Percentiles rank a stretch among this genome's conserved stretches.
Evolutionary conservation across 805 yeast genomes (phyloP).

Genomic region (Candida nanaspora): DNA sequence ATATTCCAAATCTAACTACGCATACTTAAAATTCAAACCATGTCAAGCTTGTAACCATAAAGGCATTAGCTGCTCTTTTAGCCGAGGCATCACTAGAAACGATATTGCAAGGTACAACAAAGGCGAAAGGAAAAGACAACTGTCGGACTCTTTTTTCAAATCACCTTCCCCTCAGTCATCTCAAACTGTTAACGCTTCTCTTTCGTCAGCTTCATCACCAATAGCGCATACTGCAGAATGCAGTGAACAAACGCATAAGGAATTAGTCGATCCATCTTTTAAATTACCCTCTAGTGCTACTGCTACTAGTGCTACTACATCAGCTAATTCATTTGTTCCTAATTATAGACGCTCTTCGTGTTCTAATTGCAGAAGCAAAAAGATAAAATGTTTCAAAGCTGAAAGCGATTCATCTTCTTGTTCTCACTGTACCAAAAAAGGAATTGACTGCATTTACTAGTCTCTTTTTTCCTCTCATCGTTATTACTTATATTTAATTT

Average conservation of each 20-base stretch:
- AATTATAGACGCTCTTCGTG: slow-evolving; percentile 24
- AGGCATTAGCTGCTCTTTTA: slow-evolving; percentile 42
- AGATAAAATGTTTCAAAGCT: slow-evolving; percentile 26
- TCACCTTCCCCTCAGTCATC: background rate
- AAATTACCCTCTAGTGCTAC: too few species aligned
- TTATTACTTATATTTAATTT: background rate
- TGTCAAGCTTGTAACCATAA: slow-evolving; percentile 50
- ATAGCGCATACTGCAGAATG: too few species aligned
- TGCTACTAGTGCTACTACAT: background rate
- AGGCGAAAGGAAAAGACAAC: slow-evolving; percentile 14
- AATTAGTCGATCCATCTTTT: too few species aligned
- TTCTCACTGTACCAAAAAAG: slow-evolving; percentile 22
- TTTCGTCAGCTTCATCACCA: too few species aligned
- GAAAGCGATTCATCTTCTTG: slow-evolving; percentile 15
- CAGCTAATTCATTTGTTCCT: slow-evolving; percentile 2
- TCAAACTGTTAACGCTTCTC: too few species aligned
- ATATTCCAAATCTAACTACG: slow-evolving; percentile 7
- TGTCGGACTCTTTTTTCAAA: background rate
- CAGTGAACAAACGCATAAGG: too few species aligned
- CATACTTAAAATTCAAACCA: slow-evolving; percentile 38
- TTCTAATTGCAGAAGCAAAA: slow-evolving; percentile 25
- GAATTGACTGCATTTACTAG: slow-evolving; percentile 17
- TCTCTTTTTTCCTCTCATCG: background rate
- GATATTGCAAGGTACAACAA: slow-evolving; percentile 39
- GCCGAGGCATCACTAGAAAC: slow-evolving; percentile 61